Evolutionary conservation across 495 filamentous ascomycete species (phyloP).

Genomic region (Cryomyces minteri): DNA sequence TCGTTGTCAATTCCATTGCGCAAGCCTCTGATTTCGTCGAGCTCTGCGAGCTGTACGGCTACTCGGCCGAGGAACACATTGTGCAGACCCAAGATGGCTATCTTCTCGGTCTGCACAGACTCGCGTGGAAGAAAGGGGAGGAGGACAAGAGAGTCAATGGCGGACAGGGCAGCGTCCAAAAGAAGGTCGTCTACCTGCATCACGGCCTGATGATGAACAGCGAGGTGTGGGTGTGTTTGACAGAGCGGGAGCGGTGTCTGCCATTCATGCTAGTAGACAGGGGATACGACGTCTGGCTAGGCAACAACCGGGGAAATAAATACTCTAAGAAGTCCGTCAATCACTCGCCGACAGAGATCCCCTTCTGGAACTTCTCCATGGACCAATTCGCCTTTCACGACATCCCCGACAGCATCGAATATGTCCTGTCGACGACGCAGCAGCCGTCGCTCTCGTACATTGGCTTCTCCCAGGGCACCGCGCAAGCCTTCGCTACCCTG

Average conservation of each 20-base stretch:
- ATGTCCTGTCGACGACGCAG: slow-evolving; percentile 68
- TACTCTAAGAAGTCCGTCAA: slow-evolving; percentile 86
- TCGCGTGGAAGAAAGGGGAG: slow-evolving; percentile 66
- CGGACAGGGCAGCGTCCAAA: slow-evolving; percentile 48
- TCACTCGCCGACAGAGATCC: slow-evolving; percentile 47
- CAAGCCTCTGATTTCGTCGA: slow-evolving; percentile 78
- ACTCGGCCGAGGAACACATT: slow-evolving; percentile 87
- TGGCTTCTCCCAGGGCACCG: slow-evolving; percentile 92
- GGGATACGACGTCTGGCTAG: slow-evolving; percentile 95
- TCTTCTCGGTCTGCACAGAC: slow-evolving; percentile 72
- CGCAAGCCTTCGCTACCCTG: slow-evolving; percentile 90
- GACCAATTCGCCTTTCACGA: slow-evolving; percentile 97
- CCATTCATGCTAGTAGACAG: slow-evolving; percentile 81
- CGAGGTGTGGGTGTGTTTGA: slow-evolving; percentile 92
- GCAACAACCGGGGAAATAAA: slow-evolving; percentile 96
- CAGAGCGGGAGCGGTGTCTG: slow-evolving; percentile 66
- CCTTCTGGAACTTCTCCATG: slow-evolving; percentile 95
- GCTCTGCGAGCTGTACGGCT: slow-evolving; percentile 73
- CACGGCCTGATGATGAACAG: slow-evolving; percentile 97
- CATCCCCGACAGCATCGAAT: slow-evolving; percentile 84
- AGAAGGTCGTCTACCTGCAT: slow-evolving; percentile 86
- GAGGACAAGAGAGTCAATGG: slow-evolving; percentile 56
- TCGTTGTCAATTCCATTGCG: slow-evolving; percentile 30
- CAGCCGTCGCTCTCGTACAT: slow-evolving; percentile 85
- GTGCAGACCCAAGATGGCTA: slow-evolving; percentile 91